These are phyloP conservation scores for Meyerozyma elateridarum DNA, from an alignment of 1,139 yeast genomes.

Conservation along the genomic window DNA sequence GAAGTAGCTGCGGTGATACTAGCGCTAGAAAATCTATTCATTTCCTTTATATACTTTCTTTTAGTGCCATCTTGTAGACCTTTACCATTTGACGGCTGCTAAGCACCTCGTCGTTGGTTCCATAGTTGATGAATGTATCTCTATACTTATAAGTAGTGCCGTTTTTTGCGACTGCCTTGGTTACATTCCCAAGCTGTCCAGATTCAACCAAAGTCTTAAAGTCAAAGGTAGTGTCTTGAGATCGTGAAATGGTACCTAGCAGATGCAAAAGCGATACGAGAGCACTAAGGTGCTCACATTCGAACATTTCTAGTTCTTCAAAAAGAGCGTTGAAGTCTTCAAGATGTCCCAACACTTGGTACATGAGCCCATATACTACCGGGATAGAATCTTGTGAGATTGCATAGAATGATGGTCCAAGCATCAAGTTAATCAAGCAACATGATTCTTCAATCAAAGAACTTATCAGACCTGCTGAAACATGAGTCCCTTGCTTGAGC, in stretches of 20 bases:
- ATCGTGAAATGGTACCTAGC: not conserved
- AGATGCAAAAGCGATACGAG: not conserved
- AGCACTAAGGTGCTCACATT: not conserved
- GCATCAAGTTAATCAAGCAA: not conserved
- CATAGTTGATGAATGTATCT: constrained; percentile 3
- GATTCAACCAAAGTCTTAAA: not conserved
- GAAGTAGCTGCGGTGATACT: constrained; percentile 16
- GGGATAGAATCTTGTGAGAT: constrained; percentile 2
- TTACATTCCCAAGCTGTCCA: not conserved
- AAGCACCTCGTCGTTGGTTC: not conserved
- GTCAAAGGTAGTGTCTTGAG: constrained; percentile 1
- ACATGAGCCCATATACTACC: constrained; percentile 2
- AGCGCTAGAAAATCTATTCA: no score
- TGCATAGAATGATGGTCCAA: not conserved
- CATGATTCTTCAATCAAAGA: constrained; percentile 2
- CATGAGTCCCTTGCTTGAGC: not conserved
- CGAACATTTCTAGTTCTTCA: not conserved
- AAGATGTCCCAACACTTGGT: constrained; percentile 1
- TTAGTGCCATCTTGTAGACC: constrained; percentile 1
- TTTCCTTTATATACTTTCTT: not conserved
- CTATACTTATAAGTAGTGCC: not conserved
- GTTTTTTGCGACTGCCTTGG: not conserved
- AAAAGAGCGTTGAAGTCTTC: constrained; percentile 2
- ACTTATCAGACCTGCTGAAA: not conserved
- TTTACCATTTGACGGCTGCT: not conserved